phyloP scores from a whole-genome alignment of 2,329 filamentous ascomycete genomes.

The Trichothecium roseum region DNA sequence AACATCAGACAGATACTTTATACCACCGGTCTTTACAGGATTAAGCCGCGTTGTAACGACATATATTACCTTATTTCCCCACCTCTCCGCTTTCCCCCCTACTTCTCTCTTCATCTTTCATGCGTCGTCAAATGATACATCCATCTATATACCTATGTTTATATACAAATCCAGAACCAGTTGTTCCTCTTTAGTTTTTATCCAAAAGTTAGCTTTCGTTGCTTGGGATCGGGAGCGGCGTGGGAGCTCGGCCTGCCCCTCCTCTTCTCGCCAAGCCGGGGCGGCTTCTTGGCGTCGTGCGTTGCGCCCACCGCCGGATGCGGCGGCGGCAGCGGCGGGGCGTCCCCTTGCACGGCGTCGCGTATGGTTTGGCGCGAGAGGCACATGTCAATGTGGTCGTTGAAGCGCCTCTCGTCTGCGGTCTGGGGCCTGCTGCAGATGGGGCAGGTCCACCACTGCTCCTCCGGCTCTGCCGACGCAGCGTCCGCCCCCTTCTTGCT shows the following conservation, averaged over 20 bases:
- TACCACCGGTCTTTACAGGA: no score
- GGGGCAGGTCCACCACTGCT: slow-evolving; percentile 72
- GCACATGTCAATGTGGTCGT: slow-evolving; percentile 87
- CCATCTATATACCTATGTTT: no score
- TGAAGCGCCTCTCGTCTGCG: slow-evolving; percentile 69
- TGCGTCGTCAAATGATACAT: no score
- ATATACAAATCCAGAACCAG: no score
- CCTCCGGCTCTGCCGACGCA: slow-evolving; percentile 11
- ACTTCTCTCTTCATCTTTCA: no score
- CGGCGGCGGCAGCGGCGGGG: slow-evolving; percentile 7
- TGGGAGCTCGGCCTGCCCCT: slow-evolving; percentile 19
- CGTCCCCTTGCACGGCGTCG: slow-evolving; percentile 58
- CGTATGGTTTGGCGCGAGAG: slow-evolving; percentile 78
- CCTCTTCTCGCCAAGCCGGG: slow-evolving; percentile 26
- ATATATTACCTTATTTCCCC: no score
- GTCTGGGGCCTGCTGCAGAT: slow-evolving; percentile 71
- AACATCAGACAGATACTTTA: no score
- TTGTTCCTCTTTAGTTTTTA: no score
- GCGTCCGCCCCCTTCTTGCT: slow-evolving; percentile 17
- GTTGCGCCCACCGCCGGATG: slow-evolving; percentile 19
- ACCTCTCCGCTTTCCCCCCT: no score
- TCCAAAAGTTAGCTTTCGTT: slow-evolving; percentile 44
- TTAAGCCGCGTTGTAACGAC: no score
- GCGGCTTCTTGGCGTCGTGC: slow-evolving; percentile 25
- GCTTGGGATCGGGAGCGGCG: slow-evolving; percentile 28